phyloP scores from a whole-genome alignment of 306 rosid species.

The Coriaria nepalensis region DNA sequence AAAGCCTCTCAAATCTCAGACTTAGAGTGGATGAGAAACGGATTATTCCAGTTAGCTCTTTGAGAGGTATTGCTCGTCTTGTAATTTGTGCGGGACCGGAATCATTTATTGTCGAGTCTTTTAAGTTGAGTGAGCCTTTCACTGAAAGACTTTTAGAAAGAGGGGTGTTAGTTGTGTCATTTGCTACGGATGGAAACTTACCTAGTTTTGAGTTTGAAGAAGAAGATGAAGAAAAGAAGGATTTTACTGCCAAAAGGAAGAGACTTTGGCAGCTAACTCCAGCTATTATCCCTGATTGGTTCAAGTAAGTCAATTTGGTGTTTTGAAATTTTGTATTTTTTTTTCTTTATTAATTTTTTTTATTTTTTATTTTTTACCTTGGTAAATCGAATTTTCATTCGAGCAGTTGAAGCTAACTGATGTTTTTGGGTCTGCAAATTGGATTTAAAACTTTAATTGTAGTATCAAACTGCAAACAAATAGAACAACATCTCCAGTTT shows the following conservation, averaged over 20 bases:
- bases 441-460: no score
- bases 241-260: conserved; percentile 43
- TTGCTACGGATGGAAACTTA: conserved; percentile 50
- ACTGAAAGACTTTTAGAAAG: conserved; percentile 66
- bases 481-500: no score
- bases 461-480: no score
- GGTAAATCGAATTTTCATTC: no score
- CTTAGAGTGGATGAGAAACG: conserved; percentile 58
- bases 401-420: no score
- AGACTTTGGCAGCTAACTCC: conserved; percentile 84
- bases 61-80: conserved; percentile 80
- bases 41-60: conserved; percentile 45
- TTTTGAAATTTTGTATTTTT: conserved; percentile 3
- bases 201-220: conserved; percentile 51
- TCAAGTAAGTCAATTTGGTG: conserved; percentile 37
- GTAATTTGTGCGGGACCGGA: conserved; percentile 85
- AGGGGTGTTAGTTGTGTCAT: conserved; percentile 81
- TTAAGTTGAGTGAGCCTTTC: conserved; percentile 58
- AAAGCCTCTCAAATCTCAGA: conserved; percentile 66
- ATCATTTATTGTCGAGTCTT: conserved; percentile 49
- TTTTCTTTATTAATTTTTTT: no score
- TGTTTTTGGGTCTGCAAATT: no score
- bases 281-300: conserved; percentile 47
- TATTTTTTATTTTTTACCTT: no score
- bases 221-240: conserved; percentile 37